Evolutionary conservation across 768 basidiomycete species (phyloP), one percentile per base, ranked within the genome.

Genomic region (Sporobolomyces pararoseus): DNA sequence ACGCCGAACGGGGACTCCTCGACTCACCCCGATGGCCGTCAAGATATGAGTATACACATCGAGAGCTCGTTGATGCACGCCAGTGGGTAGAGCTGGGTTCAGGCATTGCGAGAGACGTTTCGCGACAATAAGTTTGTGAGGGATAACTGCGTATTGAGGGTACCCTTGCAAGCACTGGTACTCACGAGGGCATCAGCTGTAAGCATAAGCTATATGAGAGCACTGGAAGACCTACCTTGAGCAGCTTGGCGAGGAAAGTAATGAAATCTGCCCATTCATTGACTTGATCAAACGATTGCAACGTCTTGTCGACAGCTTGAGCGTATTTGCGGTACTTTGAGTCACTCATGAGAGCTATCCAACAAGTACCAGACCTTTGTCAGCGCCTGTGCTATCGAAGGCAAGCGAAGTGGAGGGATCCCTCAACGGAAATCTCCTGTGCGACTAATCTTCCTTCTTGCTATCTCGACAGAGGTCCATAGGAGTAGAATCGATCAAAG

Each of bases 211-310:
- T 3, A 27, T 12, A 35, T 37, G 9, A 58, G 21, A 21, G 35
- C 23, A 4, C 7, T 23, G 34, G 52, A 31, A 3, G n/a, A 34
- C 59, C 46, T 49, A 72, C 76, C 69, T 76, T 77, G 66, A 77
- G 72, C 13, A 77, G 72, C 61, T 76, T 77, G 44, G 76, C 76
- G 79, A 99, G 80, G 81, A 98, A 99, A 47, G 94, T 88, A 78
- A 96, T 98, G 79, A 93, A 98, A 81, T 99, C 96, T 68, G 96
- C 94, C 96, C 96, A 99, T 82, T 99, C 96, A 66, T 95, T 91
- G 67, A 96, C 91, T 77, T 87, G 90, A 77, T 96, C 93, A 77
- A 99, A 98, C 2, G 91, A 88, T 70, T 87, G 88, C 54, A 99
- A 83, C 75, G 90, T 91, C 80, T 88, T 89, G 78, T 99, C 96